These are phyloP conservation scores for Penicillium sp. DNA, from an alignment of 2,329 filamentous ascomycete genomes.

Conservation along the genomic window DNA sequence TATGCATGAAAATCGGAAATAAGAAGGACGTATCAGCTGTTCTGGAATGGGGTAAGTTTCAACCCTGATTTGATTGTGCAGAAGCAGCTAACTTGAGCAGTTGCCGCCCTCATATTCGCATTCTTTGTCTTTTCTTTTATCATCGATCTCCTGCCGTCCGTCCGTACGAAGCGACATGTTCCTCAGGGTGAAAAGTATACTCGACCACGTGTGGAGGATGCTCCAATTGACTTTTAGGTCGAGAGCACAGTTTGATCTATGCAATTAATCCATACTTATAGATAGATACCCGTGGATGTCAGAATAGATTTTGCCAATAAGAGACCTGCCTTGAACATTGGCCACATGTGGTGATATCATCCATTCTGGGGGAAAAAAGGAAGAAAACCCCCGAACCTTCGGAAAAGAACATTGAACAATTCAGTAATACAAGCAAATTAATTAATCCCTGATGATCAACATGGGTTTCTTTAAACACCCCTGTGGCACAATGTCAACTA, in stretches of 20 bases:
- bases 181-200: slow-evolving; percentile 11
- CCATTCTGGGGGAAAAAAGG: not conserved
- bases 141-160: slow-evolving; percentile 9
- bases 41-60: slow-evolving; percentile 8
- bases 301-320: not conserved
- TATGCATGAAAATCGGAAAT: not conserved
- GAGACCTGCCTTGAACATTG: not conserved
- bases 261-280: not conserved
- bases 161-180: slow-evolving; percentile 6
- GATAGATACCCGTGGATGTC: not conserved
- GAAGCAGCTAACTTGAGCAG: not conserved
- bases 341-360: slow-evolving; percentile 8
- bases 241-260: not conserved
- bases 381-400: not conserved
- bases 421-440: not conserved
- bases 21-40: slow-evolving; percentile 6
- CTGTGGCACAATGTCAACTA: slow-evolving; percentile 6
- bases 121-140: slow-evolving; percentile 11
- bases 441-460: not conserved
- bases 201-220: not conserved
- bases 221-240: not conserved
- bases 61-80: not conserved
- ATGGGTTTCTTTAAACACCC: slow-evolving; percentile 12
- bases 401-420: not conserved
- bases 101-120: slow-evolving; percentile 7